Base-by-base conservation (phyloP, 1,284 basidiomycete species). In the Moesziomyces sp. region DNA sequence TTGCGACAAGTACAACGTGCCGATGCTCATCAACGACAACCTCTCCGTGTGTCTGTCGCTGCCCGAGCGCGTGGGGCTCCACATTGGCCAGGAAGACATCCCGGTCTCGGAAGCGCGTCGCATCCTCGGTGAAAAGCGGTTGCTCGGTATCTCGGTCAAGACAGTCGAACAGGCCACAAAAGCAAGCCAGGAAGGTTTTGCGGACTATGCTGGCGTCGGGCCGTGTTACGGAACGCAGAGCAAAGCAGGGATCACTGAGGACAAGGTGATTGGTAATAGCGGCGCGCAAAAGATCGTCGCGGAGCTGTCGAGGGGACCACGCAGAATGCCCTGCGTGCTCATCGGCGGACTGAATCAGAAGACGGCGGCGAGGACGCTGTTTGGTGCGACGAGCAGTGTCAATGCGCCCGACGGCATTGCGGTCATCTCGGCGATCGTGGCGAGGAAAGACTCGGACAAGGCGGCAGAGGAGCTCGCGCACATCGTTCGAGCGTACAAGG, bases 71-170 rank as follows among this genome's bases (percentile, higher is more conserved):
- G 89, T 90, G 51, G 94, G 93, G 6, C 89, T 97, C 11, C 95
- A 98, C 80, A 87, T 98, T 52, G 95, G 95, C 4, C 95, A 98
- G 85, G 89, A 89, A 0, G 95, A 98, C 83, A 92, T 95, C 87
- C 90, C 92, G 2, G 87, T 93, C 1, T 74, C 86, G 3, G 80
- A 90, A 28, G 94, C 92, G 0, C 89, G 82, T 16, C 33, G 57
- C 13, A 58, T 79, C 23, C 87, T 97, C 0, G 93, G 93, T 0
- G 81, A 87, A 0, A 88, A 88, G 19, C 87, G 90, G 0, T 88
- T 97, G 69, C 89, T 98, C 45, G 95, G 95, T 1, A 87, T 94
- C 18, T 92, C 91, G 19, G 92, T 92, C 77, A 90, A 91, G 74
- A 91, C 88, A 11, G 28, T 68, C 10, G 76, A 68, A n/a, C 74